Percentiles rank a stretch among this genome's conserved stretches.
Conservation (phyloP, 768 basidiomycete species). For the Rhodotorula babjevae region DNA sequence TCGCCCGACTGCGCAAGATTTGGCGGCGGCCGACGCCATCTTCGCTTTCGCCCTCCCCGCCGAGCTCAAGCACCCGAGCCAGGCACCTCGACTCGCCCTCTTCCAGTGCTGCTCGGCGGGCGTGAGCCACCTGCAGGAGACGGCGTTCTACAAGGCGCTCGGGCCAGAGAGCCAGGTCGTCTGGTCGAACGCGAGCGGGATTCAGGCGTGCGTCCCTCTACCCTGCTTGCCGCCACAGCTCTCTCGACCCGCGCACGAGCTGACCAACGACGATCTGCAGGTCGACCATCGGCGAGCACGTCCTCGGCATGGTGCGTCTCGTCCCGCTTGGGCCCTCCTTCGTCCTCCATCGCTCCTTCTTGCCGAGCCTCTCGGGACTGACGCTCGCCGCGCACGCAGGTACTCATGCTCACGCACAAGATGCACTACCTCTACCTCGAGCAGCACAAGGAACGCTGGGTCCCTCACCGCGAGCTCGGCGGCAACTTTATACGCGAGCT, state of each 20-base stretch:
- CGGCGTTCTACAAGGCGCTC: background rate
- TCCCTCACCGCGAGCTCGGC: background rate
- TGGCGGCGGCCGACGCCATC: slow-evolving; percentile 5
- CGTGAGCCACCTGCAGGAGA: background rate
- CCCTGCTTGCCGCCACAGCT: background rate
- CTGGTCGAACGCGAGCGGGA: background rate
- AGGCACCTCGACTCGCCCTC: background rate
- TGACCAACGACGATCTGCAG: background rate
- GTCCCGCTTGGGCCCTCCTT: too few relatives aligned
- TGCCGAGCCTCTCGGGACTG: too few relatives aligned
- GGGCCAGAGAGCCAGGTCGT: background rate
- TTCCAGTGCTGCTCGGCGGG: slow-evolving; percentile 1
- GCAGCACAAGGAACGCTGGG: slow-evolving; percentile 1
- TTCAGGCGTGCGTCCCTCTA: background rate
- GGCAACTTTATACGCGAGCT: slow-evolving; percentile 3
- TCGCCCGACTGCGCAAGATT: background rate
- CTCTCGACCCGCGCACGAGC: too few relatives aligned
- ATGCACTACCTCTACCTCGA: background rate
- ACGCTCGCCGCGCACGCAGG: too few relatives aligned
- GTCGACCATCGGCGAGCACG: slow-evolving; percentile 9
- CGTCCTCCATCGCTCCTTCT: too few relatives aligned
- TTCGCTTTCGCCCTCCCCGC: background rate
- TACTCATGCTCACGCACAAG: slow-evolving; percentile 1
- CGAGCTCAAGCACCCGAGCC: background rate
- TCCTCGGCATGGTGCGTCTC: background rate